These are phyloP conservation scores for Chrysanthemum lavandulifolium DNA, from an alignment of 129 eudicot genomes.

Conservation along the genomic window DNA sequence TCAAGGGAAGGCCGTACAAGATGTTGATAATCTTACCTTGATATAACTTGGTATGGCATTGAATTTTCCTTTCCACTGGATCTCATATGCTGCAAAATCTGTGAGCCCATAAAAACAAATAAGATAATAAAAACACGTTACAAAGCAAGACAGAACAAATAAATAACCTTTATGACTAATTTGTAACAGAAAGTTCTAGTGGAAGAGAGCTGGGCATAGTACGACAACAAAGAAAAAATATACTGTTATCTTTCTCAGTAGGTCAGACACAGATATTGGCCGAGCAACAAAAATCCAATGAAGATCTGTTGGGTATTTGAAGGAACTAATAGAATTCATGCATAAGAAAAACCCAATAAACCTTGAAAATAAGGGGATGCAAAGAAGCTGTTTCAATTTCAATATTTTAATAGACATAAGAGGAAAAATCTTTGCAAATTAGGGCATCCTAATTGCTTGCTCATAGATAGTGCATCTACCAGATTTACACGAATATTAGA, in stretches of 20 bases:
- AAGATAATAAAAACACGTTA: neutral
- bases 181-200: constrained; percentile 1
- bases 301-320: neutral
- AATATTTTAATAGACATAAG: neutral
- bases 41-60: constrained; percentile 98
- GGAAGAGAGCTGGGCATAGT: neutral
- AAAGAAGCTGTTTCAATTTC: neutral
- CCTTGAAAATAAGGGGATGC: neutral
- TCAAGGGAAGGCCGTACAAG: constrained; percentile 8
- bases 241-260: constrained; percentile 5
- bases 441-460: constrained; percentile 15
- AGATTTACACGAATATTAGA: neutral
- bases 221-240: neutral
- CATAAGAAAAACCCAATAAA: neutral
- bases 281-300: neutral
- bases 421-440: neutral
- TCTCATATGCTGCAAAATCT: constrained; percentile 98
- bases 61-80: constrained; percentile 96
- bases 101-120: constrained; percentile 17
- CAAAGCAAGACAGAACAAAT: constrained; percentile 14
- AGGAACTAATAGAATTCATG: neutral
- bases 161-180: constrained; percentile 2
- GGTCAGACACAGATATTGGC: neutral
- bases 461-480: neutral
- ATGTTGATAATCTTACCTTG: constrained; percentile 52